Conservation (phyloP, 2,329 filamentous ascomycete species). For the Hypoxylon sp. region DNA sequence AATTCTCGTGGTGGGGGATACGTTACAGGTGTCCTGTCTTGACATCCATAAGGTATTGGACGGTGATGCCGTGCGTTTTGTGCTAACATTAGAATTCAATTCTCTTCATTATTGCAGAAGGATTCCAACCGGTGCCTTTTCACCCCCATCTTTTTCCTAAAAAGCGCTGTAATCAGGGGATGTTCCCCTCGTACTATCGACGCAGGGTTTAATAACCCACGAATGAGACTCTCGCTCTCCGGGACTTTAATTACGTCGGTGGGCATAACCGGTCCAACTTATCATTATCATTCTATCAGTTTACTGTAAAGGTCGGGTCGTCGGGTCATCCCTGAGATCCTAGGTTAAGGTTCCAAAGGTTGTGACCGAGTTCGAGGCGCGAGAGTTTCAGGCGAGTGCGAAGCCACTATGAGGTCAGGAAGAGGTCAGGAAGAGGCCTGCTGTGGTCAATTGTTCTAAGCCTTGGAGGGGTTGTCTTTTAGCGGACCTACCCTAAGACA, state of each 20-base stretch:
- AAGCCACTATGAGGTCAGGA: conserved; percentile 36
- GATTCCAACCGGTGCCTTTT: conserved; percentile 42
- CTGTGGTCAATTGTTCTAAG: conserved; percentile 27
- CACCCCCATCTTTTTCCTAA: conserved; percentile 19
- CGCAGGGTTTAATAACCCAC: conserved; percentile 11
- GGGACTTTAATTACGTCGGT: conserved; percentile 34
- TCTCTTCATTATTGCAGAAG: conserved; percentile 37
- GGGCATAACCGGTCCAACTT: conserved; percentile 21
- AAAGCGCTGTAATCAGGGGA: conserved; percentile 30
- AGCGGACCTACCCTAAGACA: conserved; percentile 10
- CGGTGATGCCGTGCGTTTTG: conserved; percentile 45
- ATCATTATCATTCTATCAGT: conserved; percentile 13
- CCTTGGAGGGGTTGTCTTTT: conserved; percentile 14
- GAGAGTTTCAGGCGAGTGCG: conserved; percentile 37
- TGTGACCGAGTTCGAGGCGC: conserved; percentile 28
- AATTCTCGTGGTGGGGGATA: conserved; percentile 35
- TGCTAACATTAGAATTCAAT: conserved; percentile 51
- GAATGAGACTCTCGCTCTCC: conserved; percentile 19
- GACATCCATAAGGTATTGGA: conserved; percentile 29
- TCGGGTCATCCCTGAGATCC: conserved; percentile 29
- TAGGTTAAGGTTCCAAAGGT: conserved; percentile 4
- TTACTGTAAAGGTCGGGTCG: conserved; percentile 27
- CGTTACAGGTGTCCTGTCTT: conserved; percentile 35
- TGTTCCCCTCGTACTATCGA: conserved; percentile 22
- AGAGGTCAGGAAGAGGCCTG: conserved; percentile 8